Evolutionary conservation across 805 yeast genomes (phyloP), one percentile per base, ranked within the genome.

Genomic region (Lachancea lanzarotensis): DNA sequence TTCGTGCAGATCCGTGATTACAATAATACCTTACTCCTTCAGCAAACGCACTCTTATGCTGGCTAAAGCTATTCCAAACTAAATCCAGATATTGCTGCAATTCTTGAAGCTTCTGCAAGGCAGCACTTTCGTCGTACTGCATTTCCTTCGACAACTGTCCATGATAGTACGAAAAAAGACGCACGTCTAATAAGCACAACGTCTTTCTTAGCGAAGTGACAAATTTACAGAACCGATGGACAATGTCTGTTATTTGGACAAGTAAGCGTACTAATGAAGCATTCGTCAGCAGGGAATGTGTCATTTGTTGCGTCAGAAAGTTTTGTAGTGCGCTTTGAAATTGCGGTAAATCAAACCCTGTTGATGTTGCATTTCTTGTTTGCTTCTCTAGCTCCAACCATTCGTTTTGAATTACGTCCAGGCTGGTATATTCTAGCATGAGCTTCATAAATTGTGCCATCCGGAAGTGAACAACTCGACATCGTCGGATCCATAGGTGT

Each of bases 401-500:
- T 39, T 57, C 59, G 15, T 35, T 44, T 15, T 53, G 55, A 13
- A 62, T 48, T 8, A 59, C 57, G 40, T 59, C 57, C 35, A 52
- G 57, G 15, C 47, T 47, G 33, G 57, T 54, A 42, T 55, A 57
- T 36, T 59, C 63, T 22, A 51, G 45, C 13, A 60, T 31, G 8
- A 48, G 30, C 41, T 62, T 60, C 40, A 58, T 45, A 30, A 54
- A 58, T 36, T 58, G 56, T 38, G 52, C 67, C 73, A 70, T 70
- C 38, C 62, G 62, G 46, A 64, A 65, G 56, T 81, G 84, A n/a
- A 81, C 56, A 5, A 75, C 59, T 44, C 87, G 67, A 37, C 79
- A 70, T 40, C 76, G 65, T 34, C 70, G 63, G 9, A 83, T 75
- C 78, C 84, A 76, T 43, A 70, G 71, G 25, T 69, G 65, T 2